phyloP scores from a whole-genome alignment of 2,329 filamentous ascomycete genomes.

The Dryadomyces quercivorus region DNA sequence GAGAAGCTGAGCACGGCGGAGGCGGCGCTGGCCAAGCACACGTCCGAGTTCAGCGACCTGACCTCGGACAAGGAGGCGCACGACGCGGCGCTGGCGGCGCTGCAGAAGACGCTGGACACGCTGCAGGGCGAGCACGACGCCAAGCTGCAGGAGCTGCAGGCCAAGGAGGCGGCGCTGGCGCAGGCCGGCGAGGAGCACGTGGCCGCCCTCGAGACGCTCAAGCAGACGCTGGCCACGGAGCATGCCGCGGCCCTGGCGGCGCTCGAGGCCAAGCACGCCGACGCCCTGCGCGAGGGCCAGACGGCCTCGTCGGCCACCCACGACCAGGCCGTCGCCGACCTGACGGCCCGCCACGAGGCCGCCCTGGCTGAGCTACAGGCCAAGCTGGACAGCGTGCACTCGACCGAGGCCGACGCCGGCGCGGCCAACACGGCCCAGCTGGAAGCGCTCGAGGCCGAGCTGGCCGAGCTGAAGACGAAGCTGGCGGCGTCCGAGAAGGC shows the following conservation, averaged over 20 bases:
- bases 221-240: conserved; percentile 34
- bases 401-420: conserved; percentile 26
- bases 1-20: conserved; percentile 40
- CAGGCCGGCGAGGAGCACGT: conserved; percentile 35
- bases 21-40: conserved; percentile 36
- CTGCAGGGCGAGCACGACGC: conserved; percentile 28
- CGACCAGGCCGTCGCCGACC: conserved; percentile 35
- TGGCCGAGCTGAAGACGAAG: conserved; percentile 36
- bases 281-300: conserved; percentile 34
- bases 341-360: conserved; percentile 37
- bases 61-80: conserved; percentile 35
- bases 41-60: conserved; percentile 35
- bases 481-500: conserved; percentile 34
- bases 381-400: conserved; percentile 11
- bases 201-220: conserved; percentile 36
- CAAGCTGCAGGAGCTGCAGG: conserved; percentile 24
- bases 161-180: conserved; percentile 23
- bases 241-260: conserved; percentile 36
- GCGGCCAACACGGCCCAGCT: conserved; percentile 33
- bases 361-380: conserved; percentile 36
- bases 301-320: conserved; percentile 30
- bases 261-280: conserved; percentile 40
- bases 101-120: conserved; percentile 39
- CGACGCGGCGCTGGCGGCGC: conserved; percentile 31
- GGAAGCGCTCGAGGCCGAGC: conserved; percentile 37